Conservation (phyloP, 2,329 filamentous ascomycete genomes). For the Botrytis elliptica region DNA sequence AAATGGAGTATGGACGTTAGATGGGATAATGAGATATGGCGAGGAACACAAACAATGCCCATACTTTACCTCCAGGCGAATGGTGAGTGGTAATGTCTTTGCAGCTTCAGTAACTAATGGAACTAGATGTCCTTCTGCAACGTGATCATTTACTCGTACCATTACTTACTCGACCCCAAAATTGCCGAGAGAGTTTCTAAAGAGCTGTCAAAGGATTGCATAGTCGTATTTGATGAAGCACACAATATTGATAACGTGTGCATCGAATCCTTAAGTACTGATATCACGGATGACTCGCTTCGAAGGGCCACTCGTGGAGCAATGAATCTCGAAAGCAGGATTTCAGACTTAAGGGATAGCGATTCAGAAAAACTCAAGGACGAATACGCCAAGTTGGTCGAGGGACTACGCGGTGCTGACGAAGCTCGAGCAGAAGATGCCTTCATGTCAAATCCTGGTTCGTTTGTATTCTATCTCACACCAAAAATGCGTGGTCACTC, state of each 20-base stretch:
- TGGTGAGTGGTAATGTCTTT: constrained; percentile 57
- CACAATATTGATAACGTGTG: constrained; percentile 99
- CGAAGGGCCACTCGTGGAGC: constrained; percentile 88
- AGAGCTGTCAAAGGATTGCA: constrained; percentile 96
- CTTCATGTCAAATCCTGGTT: constrained; percentile 87
- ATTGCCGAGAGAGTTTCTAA: constrained; percentile 82
- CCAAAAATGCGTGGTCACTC: constrained; percentile 12
- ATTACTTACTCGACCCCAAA: constrained; percentile 96
- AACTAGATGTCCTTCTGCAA: constrained; percentile 94
- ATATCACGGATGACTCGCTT: constrained; percentile 92
- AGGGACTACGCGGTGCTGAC: constrained; percentile 83
- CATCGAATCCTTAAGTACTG: constrained; percentile 95
- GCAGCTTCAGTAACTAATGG: constrained; percentile 23
- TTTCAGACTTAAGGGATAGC: constrained; percentile 91
- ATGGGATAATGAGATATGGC: constrained; percentile 83
- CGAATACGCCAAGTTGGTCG: constrained; percentile 93
- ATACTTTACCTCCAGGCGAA: constrained; percentile 91
- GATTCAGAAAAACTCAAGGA: constrained; percentile 92
- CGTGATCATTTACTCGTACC: constrained; percentile 99
- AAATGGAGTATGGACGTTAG: constrained; percentile 92
- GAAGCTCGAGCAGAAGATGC: constrained; percentile 89
- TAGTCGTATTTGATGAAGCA: constrained; percentile 97
- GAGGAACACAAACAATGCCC: constrained; percentile 96
- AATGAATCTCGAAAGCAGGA: constrained; percentile 85
- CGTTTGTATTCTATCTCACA: not conserved